A percentile compares a stretch with the other conserved stretches of the same genome.
These are phyloP conservation scores for Prunella vulgaris DNA, from an alignment of 257 asterid species.

Conservation along the genomic window DNA sequence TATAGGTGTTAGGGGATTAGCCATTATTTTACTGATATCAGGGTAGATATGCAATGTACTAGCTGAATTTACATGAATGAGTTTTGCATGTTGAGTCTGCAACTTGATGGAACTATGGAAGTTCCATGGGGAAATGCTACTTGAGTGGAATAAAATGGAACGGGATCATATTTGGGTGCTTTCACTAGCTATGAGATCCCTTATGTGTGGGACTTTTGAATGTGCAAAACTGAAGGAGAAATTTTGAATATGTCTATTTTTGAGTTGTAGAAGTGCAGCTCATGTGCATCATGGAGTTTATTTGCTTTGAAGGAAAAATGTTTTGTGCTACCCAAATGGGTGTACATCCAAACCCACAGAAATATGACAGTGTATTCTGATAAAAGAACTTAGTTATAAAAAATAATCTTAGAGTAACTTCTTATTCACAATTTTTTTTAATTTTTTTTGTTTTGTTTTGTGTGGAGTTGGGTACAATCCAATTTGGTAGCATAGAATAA, in stretches of 20 bases:
- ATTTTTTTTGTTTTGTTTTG: no score
- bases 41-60: not conserved
- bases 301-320: no score
- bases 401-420: not conserved
- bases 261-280: not conserved
- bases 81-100: not conserved
- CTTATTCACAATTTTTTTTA: not conserved
- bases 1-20: not conserved
- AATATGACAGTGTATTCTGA: no score
- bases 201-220: not conserved
- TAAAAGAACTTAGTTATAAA: not conserved
- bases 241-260: not conserved
- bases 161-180: constrained; percentile 1
- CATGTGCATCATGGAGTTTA: not conserved
- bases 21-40: not conserved
- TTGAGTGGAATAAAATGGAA: not conserved
- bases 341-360: not conserved
- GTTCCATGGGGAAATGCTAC: not conserved
- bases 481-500: not conserved
- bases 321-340: not conserved
- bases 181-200: not conserved
- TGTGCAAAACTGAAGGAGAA: not conserved
- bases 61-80: no score
- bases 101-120: not conserved
- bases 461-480: not conserved